Evolutionary conservation across 169 alveolate genomes (phyloP), one percentile per base, ranked within the genome.

Genomic region (Eimeria tenella): DNA sequence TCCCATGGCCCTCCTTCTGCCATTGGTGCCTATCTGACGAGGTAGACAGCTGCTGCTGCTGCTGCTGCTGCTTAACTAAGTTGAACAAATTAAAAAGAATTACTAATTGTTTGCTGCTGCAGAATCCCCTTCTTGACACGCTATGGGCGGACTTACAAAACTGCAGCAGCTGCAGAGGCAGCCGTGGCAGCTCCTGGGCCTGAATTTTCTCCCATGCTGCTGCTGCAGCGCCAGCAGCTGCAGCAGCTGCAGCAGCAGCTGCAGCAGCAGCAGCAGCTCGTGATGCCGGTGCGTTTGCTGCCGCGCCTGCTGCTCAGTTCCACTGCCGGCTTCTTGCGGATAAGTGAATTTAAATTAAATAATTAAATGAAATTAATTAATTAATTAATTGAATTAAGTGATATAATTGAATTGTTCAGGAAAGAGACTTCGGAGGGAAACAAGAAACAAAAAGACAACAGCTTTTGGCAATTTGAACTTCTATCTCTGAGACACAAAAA

Each of bases 181-280:
- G 50, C 83, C 21, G 17, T 53, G 9, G 56, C 52, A 8, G 21
- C 8, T 19, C 4, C 83, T 10, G 19, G 19, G 52, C 83, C 83
- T 42, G 55, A 73, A 15, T 15, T 53, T 8, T 73, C 83, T 73
- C 60, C 83, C 56, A 10, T 15, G 9, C 55, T 7, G 56, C 25
- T 73, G 83, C 56, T 73, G 56, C 52, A 23, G 42, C 42, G 42
- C 42, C 42, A 10, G 25, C 15, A 42, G n/a, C 9, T 11, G n/a
- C 19, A 15, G 15, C 83, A 7, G 52, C 56, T 42, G 15, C 83
- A 13, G 31, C n/a, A 7, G 77, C n/a, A 23, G 13, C 25, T 73
- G 58, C n/a, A 25, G 83, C 52, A 73, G 83, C 83, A 73, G 83
- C 83, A 73, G 83, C 83, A 42, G 23, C 83, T 73, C 58, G 23